phyloP scores from a whole-genome alignment of 2,329 filamentous ascomycete genomes.

The Albophoma yamanashiensis region DNA sequence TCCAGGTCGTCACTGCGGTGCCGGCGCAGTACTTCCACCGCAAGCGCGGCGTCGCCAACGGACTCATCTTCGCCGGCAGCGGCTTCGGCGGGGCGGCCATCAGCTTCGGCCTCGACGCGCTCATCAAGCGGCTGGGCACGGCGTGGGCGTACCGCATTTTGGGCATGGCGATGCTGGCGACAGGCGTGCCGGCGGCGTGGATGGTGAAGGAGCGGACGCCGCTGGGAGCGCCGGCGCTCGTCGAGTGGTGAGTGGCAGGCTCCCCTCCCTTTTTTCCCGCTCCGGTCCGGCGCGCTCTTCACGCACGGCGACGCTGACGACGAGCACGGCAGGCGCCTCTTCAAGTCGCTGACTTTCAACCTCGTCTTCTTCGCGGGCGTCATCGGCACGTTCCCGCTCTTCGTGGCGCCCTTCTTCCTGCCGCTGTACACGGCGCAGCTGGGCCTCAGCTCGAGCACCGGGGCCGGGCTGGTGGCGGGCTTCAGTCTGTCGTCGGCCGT shows the following conservation, averaged over 20 bases:
- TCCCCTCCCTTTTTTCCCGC: too few species aligned
- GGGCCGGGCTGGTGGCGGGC: slow-evolving; percentile 46
- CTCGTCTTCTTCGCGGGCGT: slow-evolving; percentile 42
- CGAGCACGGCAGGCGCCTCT: slow-evolving; percentile 29
- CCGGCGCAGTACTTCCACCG: background rate
- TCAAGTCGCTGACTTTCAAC: slow-evolving; percentile 38
- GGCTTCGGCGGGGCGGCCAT: background rate
- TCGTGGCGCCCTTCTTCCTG: slow-evolving; percentile 51
- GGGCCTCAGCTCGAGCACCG: slow-evolving; percentile 39
- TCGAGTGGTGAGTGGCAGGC: background rate
- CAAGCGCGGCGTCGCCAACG: background rate
- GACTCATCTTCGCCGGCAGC: background rate
- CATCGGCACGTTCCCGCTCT: slow-evolving; percentile 47
- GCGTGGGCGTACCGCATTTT: background rate
- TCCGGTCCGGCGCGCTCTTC: background rate
- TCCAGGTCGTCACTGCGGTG: background rate
- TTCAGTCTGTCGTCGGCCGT: slow-evolving; percentile 52
- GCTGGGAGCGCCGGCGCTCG: background rate
- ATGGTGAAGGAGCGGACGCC: background rate
- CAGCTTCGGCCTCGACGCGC: background rate
- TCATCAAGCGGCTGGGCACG: background rate
- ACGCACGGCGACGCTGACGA: background rate
- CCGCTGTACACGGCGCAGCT: slow-evolving; percentile 45
- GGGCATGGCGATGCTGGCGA: background rate
- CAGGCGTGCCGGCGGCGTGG: background rate